A percentile compares a stretch with the other conserved stretches of the same genome.
Evolutionary conservation across 1,284 basidiomycete species (phyloP).

Genomic region (Tilletia caries): DNA sequence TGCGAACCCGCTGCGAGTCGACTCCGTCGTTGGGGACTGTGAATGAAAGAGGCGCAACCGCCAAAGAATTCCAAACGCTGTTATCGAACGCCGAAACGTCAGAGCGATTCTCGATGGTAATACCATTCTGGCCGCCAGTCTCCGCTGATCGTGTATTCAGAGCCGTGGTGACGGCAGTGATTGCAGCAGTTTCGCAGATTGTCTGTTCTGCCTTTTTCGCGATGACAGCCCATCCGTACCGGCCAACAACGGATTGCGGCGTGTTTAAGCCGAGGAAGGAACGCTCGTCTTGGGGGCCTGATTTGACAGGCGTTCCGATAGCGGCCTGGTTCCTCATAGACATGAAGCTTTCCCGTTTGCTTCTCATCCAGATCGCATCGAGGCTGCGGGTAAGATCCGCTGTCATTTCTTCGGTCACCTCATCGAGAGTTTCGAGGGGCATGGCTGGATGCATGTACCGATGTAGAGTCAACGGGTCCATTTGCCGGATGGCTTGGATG

Average conservation of each 20-base stretch:
- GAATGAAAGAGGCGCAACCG: neutral
- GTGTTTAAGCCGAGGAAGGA: neutral
- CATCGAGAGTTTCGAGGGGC: conserved; percentile 9
- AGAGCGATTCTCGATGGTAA: neutral
- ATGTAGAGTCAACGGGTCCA: conserved; percentile 4
- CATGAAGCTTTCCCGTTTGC: conserved; percentile 10
- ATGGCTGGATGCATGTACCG: conserved; percentile 10
- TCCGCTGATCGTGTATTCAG: too few relatives aligned
- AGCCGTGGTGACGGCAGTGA: neutral
- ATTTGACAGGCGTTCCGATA: neutral
- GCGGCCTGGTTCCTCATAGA: neutral
- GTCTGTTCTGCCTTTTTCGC: neutral
- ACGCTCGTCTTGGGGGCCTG: neutral
- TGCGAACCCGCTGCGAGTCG: neutral
- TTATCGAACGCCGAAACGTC: neutral
- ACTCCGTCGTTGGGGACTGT: too few relatives aligned
- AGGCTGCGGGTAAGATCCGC: conserved; percentile 9
- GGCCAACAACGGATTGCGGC: neutral
- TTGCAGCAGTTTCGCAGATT: neutral
- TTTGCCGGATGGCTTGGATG: neutral
- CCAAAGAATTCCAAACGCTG: conserved; percentile 1
- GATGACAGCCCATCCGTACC: neutral
- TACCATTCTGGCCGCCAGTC: neutral
- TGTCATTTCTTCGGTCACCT: conserved; percentile 11
- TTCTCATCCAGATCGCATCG: conserved; percentile 2